Percentiles rank a stretch among this genome's conserved stretches.
These are phyloP conservation scores for Macrolepiota fuliginosa DNA, from an alignment of 768 basidiomycete genomes.

Conservation along the genomic window DNA sequence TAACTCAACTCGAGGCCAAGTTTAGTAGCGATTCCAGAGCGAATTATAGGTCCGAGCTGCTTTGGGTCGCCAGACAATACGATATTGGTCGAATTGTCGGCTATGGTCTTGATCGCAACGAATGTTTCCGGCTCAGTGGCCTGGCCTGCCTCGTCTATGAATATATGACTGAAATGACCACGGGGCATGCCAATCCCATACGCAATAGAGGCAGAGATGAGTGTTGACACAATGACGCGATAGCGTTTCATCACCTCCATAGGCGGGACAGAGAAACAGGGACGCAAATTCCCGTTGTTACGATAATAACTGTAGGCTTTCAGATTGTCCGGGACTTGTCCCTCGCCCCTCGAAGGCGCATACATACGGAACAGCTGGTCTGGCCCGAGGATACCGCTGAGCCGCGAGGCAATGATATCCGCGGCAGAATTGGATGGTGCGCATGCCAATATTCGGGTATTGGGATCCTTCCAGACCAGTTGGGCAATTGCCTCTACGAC, in stretches of 20 bases:
- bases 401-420: slow-evolving; percentile 51
- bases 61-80: slow-evolving; percentile 69
- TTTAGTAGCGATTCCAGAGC: slow-evolving; percentile 51
- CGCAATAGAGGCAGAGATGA: slow-evolving; percentile 57
- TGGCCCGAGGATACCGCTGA: slow-evolving; percentile 25
- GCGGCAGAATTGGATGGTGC: slow-evolving; percentile 69
- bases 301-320: slow-evolving; percentile 31
- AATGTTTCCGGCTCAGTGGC: slow-evolving; percentile 69
- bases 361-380: slow-evolving; percentile 54
- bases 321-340: slow-evolving; percentile 44
- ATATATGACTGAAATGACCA: slow-evolving; percentile 67
- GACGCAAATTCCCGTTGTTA: slow-evolving; percentile 24
- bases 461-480: slow-evolving; percentile 35
- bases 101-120: slow-evolving; percentile 60
- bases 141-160: slow-evolving; percentile 73
- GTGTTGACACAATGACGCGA: slow-evolving; percentile 62
- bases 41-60: slow-evolving; percentile 69
- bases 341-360: slow-evolving; percentile 46
- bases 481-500: slow-evolving; percentile 60
- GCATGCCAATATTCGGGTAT: slow-evolving; percentile 50
- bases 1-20: slow-evolving; percentile 61
- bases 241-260: slow-evolving; percentile 37
- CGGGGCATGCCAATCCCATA: slow-evolving; percentile 53
- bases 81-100: slow-evolving; percentile 50
- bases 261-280: slow-evolving; percentile 36